These are phyloP conservation scores for Cadophora gregata DNA, from an alignment of 2,329 filamentous ascomycete genomes.

Conservation along the genomic window DNA sequence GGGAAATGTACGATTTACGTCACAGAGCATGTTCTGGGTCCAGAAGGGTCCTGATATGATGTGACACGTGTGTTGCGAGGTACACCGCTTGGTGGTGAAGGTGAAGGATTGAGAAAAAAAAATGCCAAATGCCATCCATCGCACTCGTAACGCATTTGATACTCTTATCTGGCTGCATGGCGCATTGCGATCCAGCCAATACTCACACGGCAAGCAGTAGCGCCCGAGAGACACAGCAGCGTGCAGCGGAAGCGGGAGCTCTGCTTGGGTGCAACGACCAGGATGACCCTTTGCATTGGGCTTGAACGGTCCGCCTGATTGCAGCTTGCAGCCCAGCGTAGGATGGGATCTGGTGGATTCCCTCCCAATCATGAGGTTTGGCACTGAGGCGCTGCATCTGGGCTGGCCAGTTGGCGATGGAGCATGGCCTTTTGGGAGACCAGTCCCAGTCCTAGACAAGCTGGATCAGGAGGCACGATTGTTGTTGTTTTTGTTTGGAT, in stretches of 20 bases:
- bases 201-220: neutral
- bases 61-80: conserved; percentile 32
- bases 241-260: conserved; percentile 11
- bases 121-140: neutral
- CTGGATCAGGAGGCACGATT: neutral
- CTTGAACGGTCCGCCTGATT: conserved; percentile 14
- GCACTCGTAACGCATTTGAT: neutral
- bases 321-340: conserved; percentile 6
- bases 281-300: conserved; percentile 6
- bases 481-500: conserved; percentile 3
- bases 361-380: conserved; percentile 11
- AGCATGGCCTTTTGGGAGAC: neutral
- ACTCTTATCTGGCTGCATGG: conserved; percentile 14
- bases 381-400: neutral
- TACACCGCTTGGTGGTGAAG: conserved; percentile 24
- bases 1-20: conserved; percentile 24
- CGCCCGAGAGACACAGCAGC: conserved; percentile 3
- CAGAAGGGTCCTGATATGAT: conserved; percentile 21
- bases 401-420: conserved; percentile 10
- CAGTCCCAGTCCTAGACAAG: neutral
- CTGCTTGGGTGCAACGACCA: conserved; percentile 8
- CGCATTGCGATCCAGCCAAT: neutral
- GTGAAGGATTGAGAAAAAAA: conserved; percentile 4
- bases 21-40: conserved; percentile 25
- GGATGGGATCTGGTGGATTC: neutral